Conservation (phyloP, 2,329 filamentous ascomycete genomes). For the Aspergillus sp. region DNA sequence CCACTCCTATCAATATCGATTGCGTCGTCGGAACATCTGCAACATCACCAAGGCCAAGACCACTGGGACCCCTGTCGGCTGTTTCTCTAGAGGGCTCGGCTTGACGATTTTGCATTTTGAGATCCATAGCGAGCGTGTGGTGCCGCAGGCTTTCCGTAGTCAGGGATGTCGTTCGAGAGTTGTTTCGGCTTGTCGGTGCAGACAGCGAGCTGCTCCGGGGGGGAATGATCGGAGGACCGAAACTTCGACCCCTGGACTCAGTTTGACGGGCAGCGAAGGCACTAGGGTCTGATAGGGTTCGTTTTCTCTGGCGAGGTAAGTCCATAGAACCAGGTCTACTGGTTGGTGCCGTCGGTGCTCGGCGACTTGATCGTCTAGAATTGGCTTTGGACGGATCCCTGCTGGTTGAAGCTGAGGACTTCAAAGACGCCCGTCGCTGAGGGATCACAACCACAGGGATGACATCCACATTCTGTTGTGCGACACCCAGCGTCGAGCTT, state of each 20-base stretch:
- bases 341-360: slow-evolving; percentile 38
- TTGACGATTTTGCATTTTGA: slow-evolving; percentile 20
- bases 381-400: slow-evolving; percentile 36
- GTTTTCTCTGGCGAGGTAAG: slow-evolving; percentile 31
- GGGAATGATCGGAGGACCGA: slow-evolving; percentile 36
- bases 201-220: slow-evolving; percentile 46
- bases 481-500: slow-evolving; percentile 29
- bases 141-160: slow-evolving; percentile 43
- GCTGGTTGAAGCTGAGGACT: slow-evolving; percentile 37
- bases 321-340: slow-evolving; percentile 32
- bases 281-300: slow-evolving; percentile 42
- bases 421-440: slow-evolving; percentile 45
- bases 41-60: slow-evolving; percentile 14
- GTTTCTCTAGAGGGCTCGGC: slow-evolving; percentile 20
- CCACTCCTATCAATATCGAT: slow-evolving; percentile 36
- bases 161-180: slow-evolving; percentile 45
- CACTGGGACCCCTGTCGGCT: slow-evolving; percentile 21
- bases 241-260: slow-evolving; percentile 27
- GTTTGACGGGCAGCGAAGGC: slow-evolving; percentile 24
- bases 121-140: slow-evolving; percentile 31
- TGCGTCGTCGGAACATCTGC: slow-evolving; percentile 32
- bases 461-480: slow-evolving; percentile 35
- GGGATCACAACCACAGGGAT: slow-evolving; percentile 51
- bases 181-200: slow-evolving; percentile 45
- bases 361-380: slow-evolving; percentile 38